A percentile compares a stretch with the other conserved stretches of the same genome.
phyloP scores from a whole-genome alignment of 1,139 yeast genomes.

The Candida smagusa region DNA sequence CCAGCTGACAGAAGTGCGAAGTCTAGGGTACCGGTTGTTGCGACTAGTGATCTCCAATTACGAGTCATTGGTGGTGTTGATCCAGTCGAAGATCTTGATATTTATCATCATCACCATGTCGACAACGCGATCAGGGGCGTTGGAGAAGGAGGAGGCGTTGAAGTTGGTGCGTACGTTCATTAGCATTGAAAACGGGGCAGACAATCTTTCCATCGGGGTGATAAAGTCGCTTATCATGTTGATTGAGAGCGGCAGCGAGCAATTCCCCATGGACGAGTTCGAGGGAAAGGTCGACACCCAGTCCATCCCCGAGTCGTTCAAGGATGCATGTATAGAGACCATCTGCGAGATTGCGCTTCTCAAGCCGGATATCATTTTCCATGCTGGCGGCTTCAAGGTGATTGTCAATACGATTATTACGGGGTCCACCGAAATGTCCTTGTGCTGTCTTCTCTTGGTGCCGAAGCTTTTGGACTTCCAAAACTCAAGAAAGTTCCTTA shows the following conservation, averaged over 20 bases:
- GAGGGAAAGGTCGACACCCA: conserved; percentile 4
- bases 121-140: conserved; percentile 45
- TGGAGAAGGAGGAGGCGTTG: conserved; percentile 79
- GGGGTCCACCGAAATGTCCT: conserved; percentile 58
- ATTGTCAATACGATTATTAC: conserved; percentile 59
- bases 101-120: conserved; percentile 65
- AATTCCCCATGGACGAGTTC: conserved; percentile 2
- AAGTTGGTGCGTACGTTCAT: conserved; percentile 65
- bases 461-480: conserved; percentile 60
- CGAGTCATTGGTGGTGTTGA: conserved; percentile 46
- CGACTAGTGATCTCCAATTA: conserved; percentile 58
- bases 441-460: conserved; percentile 54
- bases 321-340: conserved; percentile 61
- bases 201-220: conserved; percentile 60
- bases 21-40: conserved; percentile 73
- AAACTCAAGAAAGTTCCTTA: conserved; percentile 50
- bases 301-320: conserved; percentile 26
- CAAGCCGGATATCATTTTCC: conserved; percentile 58
- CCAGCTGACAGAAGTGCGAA: conserved; percentile 59
- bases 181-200: conserved; percentile 54
- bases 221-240: conserved; percentile 71
- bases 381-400: conserved; percentile 63
- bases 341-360: conserved; percentile 64
- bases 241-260: conserved; percentile 27
- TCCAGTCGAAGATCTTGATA: conserved; percentile 55